Evolutionary conservation across 2,329 filamentous ascomycete species (phyloP).

Genomic region (Fusarium oligoseptatum): DNA sequence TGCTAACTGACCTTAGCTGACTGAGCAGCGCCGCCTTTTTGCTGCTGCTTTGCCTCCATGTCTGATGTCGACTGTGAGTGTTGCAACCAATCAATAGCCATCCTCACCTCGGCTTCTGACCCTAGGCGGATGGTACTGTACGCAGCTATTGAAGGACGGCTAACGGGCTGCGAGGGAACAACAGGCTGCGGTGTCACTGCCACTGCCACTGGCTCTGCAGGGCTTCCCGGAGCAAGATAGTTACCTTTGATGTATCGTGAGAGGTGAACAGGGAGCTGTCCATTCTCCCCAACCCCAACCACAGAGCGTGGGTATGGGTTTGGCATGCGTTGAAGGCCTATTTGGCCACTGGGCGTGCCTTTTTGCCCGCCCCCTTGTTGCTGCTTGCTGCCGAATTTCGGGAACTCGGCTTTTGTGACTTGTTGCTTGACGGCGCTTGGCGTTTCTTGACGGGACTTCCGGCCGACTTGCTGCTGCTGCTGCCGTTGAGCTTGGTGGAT

Average conservation of each 20-base stretch:
- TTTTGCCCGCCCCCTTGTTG: conserved; percentile 15
- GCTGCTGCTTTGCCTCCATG: conserved; percentile 34
- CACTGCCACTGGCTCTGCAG: conserved; percentile 5
- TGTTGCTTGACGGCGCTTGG: conserved; percentile 12
- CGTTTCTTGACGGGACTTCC: conserved; percentile 51
- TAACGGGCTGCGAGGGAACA: conserved; percentile 14
- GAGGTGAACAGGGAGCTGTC: conserved; percentile 8
- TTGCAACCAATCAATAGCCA: conserved; percentile 74
- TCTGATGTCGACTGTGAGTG: conserved; percentile 37
- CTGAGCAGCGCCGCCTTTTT: conserved; percentile 39
- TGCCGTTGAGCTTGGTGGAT: conserved; percentile 23
- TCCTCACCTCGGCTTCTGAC: conserved; percentile 72
- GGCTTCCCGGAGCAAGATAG: conserved; percentile 15
- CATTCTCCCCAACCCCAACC: conserved; percentile 15
- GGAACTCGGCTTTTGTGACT: conserved; percentile 19
- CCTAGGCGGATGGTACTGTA: conserved; percentile 60
- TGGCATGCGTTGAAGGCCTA: background rate
- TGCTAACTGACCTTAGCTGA: conserved; percentile 30
- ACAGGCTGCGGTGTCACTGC: conserved; percentile 13
- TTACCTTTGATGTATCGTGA: conserved; percentile 33
- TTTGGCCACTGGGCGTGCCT: conserved; percentile 1
- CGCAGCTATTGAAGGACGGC: conserved; percentile 8
- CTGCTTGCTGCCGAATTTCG: background rate
- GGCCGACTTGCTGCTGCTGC: conserved; percentile 1
- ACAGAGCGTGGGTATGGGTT: conserved; percentile 24